phyloP scores from a whole-genome alignment of 2,329 filamentous ascomycete species.

The Piedraia hortae region DNA sequence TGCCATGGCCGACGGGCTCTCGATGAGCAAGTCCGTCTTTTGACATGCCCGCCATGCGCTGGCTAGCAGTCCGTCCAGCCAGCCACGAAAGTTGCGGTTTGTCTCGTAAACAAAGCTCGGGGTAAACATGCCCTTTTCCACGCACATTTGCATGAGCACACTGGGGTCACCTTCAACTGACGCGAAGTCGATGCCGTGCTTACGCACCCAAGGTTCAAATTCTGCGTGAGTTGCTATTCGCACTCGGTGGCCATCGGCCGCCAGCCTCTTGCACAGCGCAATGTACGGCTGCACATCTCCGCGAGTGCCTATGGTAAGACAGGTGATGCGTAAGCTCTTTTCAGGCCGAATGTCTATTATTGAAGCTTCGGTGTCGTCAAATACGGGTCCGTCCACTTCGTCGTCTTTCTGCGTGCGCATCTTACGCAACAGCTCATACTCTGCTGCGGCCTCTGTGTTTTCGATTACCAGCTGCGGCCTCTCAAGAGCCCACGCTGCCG shows the following conservation, averaged over 20 bases:
- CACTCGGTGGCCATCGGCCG: slow-evolving; percentile 63
- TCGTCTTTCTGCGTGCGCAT: slow-evolving; percentile 28
- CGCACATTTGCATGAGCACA: slow-evolving; percentile 85
- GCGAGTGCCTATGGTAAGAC: slow-evolving; percentile 80
- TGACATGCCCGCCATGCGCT: slow-evolving; percentile 68
- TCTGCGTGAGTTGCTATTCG: slow-evolving; percentile 80
- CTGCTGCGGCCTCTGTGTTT: slow-evolving; percentile 44
- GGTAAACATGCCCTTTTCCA: slow-evolving; percentile 93
- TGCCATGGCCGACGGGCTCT: slow-evolving; percentile 88
- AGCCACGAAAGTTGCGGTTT: slow-evolving; percentile 66
- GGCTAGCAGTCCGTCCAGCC: slow-evolving; percentile 67
- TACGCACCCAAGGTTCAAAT: slow-evolving; percentile 67
- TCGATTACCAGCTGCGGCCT: slow-evolving; percentile 24
- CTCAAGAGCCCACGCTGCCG: slow-evolving; percentile 50
- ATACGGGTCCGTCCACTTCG: slow-evolving; percentile 20
- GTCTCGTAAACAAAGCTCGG: slow-evolving; percentile 73
- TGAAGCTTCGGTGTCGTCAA: slow-evolving; percentile 70
- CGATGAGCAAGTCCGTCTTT: slow-evolving; percentile 68
- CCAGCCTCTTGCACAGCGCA: slow-evolving; percentile 67
- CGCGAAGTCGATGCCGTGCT: slow-evolving; percentile 82
- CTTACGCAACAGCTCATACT: slow-evolving; percentile 51
- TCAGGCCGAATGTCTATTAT: slow-evolving; percentile 76
- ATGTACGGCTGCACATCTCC: slow-evolving; percentile 97
- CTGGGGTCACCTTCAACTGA: slow-evolving; percentile 73
- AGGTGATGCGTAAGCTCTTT: slow-evolving; percentile 58